Evolutionary conservation across 768 basidiomycete species (phyloP).

Genomic region (Tylopilus vinaceipallidus): DNA sequence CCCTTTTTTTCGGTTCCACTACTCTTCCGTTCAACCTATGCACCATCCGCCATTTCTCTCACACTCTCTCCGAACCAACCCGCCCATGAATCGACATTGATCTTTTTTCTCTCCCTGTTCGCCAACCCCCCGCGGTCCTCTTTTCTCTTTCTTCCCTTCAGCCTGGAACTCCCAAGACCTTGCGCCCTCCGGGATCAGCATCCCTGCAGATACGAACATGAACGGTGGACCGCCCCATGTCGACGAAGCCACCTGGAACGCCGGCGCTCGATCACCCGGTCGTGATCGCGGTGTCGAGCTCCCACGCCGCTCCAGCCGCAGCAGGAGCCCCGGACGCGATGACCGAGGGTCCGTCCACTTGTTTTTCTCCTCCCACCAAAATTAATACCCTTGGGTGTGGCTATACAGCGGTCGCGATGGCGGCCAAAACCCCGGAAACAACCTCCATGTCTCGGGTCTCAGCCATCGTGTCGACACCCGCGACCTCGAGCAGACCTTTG

Average conservation of each 20-base stretch:
- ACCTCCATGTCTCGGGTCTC: constrained; percentile 61
- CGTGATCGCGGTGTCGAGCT: constrained; percentile 43
- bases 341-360: constrained; percentile 54
- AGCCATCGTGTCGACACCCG: constrained; percentile 69
- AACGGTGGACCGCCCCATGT: constrained; percentile 44
- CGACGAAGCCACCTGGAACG: constrained; percentile 59
- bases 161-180: constrained; percentile 87
- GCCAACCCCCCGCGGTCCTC: constrained; percentile 11
- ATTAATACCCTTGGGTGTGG: background rate
- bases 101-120: constrained; percentile 38
- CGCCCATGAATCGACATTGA: constrained; percentile 41
- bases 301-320: constrained; percentile 70
- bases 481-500: constrained; percentile 85
- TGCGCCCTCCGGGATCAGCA: constrained; percentile 71
- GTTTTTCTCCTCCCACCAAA: background rate
- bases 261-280: constrained; percentile 42
- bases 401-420: constrained; percentile 25
- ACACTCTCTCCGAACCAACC: constrained; percentile 26
- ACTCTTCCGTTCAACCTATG: constrained; percentile 10
- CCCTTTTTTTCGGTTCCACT: constrained; percentile 12
- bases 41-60: constrained; percentile 23
- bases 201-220: constrained; percentile 53
- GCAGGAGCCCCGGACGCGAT: constrained; percentile 67
- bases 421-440: constrained; percentile 59
- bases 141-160: constrained; percentile 37